Evolutionary conservation across 2,329 filamentous ascomycete genomes (phyloP).

Genomic region (Talaromyces funiculosus): DNA sequence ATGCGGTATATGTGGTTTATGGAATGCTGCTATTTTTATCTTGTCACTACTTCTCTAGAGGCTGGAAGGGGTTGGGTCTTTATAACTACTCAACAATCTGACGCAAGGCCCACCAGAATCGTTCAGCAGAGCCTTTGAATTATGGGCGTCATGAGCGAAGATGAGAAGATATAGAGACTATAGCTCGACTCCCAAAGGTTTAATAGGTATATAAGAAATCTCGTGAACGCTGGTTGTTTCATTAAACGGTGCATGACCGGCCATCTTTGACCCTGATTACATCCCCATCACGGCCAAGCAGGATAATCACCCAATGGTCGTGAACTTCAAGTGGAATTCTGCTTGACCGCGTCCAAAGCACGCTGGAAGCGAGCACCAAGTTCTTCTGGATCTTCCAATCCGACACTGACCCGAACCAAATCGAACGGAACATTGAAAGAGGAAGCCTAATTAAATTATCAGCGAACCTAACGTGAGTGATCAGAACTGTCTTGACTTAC

Average conservation of each 20-base stretch:
- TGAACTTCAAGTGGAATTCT: not conserved
- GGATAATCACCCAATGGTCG: not conserved
- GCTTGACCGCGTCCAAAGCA: constrained; percentile 60
- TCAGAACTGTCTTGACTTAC: constrained; percentile 36
- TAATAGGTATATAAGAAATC: not conserved
- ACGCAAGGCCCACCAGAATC: not conserved
- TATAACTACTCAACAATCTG: not conserved
- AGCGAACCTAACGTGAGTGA: not conserved
- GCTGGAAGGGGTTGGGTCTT: not conserved
- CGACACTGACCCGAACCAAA: constrained; percentile 81
- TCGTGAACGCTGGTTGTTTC: not conserved
- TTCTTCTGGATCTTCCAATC: constrained; percentile 69
- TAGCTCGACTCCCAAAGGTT: too few relatives aligned
- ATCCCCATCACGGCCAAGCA: not conserved
- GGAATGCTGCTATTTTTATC: not conserved
- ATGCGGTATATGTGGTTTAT: not conserved
- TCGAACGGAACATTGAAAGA: constrained; percentile 74
- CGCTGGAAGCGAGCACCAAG: constrained; percentile 59
- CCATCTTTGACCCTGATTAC: not conserved
- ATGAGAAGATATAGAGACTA: not conserved
- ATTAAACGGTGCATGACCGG: not conserved
- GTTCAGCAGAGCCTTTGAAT: not conserved
- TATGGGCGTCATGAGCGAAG: not conserved
- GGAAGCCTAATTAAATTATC: constrained; percentile 48
- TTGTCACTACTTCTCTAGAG: not conserved